Evolutionary conservation across 2,329 filamentous ascomycete genomes (phyloP), one percentile per base, ranked within the genome.

Genomic region (Fusarium pseudonygamai): DNA sequence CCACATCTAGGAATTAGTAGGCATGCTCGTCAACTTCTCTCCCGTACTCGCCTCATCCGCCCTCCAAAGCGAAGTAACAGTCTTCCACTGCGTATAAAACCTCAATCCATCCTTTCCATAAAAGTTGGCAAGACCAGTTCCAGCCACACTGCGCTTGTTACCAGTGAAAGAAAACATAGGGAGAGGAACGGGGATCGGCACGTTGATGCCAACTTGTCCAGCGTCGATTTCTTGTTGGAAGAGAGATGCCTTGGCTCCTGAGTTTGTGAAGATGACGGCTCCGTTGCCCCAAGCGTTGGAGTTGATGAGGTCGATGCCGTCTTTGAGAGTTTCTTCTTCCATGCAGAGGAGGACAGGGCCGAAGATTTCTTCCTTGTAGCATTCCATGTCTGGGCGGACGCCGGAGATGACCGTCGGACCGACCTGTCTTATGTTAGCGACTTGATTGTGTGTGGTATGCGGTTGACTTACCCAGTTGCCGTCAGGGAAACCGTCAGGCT

Each of bases 81-180:
- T 97, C 92, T 97, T 97, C 80, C 92, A 89, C 84, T 97, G 95
- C 3, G 95, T 97, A 82, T 96, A 97, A 80, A 97, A 97, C 76
- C 92, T 90, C 78, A 97, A 82, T 22, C 95, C 95, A 2, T 93
- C 93, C 82, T 94, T 93, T 69, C 95, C 95, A 83, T 98, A 98
- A 81, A 98, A 97, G 22, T 94, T 96, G 82, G 89, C 96, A 22
- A 93, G 92, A 65, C 95, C 95, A 46, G 94, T 94, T 60, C 95
- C 95, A 0, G 95, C 95, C 52, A 97, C 87, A 79, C 91, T 93
- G 86, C 92, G 93, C 90, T 97, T 94, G 83, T 91, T 91, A 45
- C 89, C 89, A 4, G 89, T 91, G 79, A 91, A 91, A n/a, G 86
- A 89, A 79, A 91, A 91, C 85, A 91, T 90, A 70, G 89, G 89